Conservation (phyloP, 768 basidiomycete species). For the Amanita polypyramis region DNA sequence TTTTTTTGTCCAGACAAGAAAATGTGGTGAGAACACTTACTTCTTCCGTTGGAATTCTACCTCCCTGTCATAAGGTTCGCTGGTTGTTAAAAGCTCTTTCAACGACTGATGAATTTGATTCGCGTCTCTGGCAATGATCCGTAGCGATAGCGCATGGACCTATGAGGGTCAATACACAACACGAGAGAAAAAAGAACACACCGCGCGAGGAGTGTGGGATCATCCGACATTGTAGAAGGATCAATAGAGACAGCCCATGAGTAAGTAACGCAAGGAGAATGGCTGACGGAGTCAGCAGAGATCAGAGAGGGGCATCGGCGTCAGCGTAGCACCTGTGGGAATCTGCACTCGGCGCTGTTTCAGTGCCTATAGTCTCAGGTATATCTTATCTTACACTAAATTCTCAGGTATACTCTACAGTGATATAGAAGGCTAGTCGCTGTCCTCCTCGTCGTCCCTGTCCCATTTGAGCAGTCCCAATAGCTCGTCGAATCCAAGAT, state of each 20-base stretch:
- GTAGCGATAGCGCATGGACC: conserved; percentile 1
- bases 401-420: background rate
- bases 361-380: too few species aligned
- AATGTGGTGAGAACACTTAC: conserved; percentile 33
- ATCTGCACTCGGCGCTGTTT: background rate
- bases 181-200: conserved; percentile 16
- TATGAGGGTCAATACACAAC: background rate
- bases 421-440: background rate
- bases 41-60: conserved; percentile 81
- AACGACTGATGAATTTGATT: conserved; percentile 63
- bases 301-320: conserved; percentile 2
- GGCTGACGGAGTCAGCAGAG: conserved; percentile 2
- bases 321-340: background rate
- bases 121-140: conserved; percentile 50
- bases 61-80: conserved; percentile 75
- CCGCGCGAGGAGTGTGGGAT: conserved; percentile 33
- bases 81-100: conserved; percentile 64
- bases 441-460: conserved; percentile 43
- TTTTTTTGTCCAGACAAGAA: conserved; percentile 5
- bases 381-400: background rate
- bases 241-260: conserved; percentile 22
- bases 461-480: conserved; percentile 66
- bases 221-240: conserved; percentile 30
- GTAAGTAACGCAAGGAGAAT: background rate
- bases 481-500: conserved; percentile 78